phyloP scores from a whole-genome alignment of 106 monocot species.

The Dactylorhiza incarnata region DNA sequence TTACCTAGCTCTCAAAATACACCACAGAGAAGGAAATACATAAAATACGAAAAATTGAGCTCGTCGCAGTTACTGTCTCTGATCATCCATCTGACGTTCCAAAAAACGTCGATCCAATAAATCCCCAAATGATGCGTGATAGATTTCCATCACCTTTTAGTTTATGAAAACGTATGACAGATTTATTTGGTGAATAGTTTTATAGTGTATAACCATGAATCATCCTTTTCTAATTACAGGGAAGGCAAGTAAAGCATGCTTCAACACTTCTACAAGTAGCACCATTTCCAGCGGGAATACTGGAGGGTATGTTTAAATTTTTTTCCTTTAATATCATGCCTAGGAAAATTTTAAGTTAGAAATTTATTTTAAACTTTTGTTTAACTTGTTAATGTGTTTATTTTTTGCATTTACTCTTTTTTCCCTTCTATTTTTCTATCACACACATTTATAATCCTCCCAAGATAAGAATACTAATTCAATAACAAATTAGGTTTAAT shows the following conservation, averaged over 20 bases:
- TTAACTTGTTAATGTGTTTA: neutral
- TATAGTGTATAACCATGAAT: neutral
- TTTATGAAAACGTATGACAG: neutral
- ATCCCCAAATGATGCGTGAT: neutral
- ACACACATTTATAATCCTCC: neutral
- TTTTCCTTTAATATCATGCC: neutral
- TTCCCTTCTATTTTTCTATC: too few relatives aligned
- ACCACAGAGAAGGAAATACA: neutral
- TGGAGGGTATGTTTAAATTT: conserved; percentile 29
- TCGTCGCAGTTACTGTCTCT: neutral
- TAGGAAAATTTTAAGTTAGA: neutral
- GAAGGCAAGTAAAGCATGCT: conserved; percentile 22
- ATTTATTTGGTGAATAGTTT: neutral
- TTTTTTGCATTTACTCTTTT: neutral
- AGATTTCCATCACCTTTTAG: neutral
- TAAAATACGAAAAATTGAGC: neutral
- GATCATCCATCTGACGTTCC: neutral
- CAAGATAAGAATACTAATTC: too few relatives aligned
- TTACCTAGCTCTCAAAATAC: too few relatives aligned
- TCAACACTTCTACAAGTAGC: conserved; percentile 15
- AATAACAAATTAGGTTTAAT: too few relatives aligned
- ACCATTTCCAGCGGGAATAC: conserved; percentile 13
- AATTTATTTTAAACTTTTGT: neutral
- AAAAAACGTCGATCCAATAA: too few relatives aligned
- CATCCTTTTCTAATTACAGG: conserved; percentile 19